Evolutionary conservation across 371 early-diverging fungal species (phyloP).

Genomic region (Nematocida parisii): DNA sequence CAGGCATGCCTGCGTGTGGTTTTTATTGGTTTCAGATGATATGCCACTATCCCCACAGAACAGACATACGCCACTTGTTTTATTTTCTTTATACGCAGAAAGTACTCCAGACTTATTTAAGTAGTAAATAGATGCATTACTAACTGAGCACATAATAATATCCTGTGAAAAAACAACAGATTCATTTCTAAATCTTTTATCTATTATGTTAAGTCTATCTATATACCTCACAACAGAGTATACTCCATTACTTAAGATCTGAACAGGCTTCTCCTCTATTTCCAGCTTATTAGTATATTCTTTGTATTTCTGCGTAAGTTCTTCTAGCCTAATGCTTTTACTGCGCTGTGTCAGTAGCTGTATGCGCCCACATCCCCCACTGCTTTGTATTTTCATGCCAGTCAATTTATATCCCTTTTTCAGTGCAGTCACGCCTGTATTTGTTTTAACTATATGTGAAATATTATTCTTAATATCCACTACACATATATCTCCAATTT

Average conservation of each 20-base stretch:
- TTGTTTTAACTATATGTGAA: background rate
- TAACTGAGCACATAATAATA: too few relatives aligned
- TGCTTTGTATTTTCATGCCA: background rate
- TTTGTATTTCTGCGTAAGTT: background rate
- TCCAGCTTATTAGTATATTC: background rate
- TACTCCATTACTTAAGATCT: background rate
- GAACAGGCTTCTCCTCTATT: background rate
- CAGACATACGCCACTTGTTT: background rate
- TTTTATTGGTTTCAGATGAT: too few relatives aligned
- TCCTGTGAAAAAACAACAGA: too few relatives aligned
- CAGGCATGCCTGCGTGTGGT: background rate
- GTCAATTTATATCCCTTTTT: background rate
- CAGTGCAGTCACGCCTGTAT: background rate
- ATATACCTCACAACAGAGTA: background rate
- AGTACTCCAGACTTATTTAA: background rate
- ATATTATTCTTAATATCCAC: background rate
- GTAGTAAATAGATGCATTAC: too few relatives aligned
- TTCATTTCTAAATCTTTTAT: too few relatives aligned
- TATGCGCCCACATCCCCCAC: background rate
- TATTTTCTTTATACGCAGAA: background rate
- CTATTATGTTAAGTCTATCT: background rate
- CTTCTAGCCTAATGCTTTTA: background rate
- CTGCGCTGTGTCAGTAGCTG: background rate
- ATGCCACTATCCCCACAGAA: background rate
- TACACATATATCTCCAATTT: constrained; percentile 8